Evolutionary conservation across 2,329 filamentous ascomycete genomes (phyloP).

Genomic region (Diaporthe caulivora): DNA sequence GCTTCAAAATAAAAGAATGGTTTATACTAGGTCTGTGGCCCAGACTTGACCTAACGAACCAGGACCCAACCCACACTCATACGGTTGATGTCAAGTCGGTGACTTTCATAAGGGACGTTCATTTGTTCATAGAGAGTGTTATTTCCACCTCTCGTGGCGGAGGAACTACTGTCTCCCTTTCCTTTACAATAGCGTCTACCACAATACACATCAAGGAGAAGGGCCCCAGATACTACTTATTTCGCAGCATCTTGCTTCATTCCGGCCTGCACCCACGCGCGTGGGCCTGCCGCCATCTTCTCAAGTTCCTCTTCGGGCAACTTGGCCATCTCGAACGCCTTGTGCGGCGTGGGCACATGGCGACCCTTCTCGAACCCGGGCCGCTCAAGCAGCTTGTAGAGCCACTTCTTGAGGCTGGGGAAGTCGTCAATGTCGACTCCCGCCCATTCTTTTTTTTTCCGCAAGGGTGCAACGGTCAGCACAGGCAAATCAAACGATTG

Average conservation of each 20-base stretch:
- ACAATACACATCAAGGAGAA: neutral
- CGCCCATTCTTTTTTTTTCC: conserved; percentile 68
- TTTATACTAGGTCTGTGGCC: neutral
- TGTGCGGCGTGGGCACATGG: conserved; percentile 74
- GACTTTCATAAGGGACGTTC: neutral
- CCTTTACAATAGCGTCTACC: neutral
- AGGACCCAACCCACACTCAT: neutral
- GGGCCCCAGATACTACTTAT: conserved; percentile 32
- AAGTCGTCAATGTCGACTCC: conserved; percentile 81
- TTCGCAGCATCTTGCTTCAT: conserved; percentile 72
- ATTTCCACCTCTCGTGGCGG: neutral
- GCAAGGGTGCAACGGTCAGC: conserved; percentile 1
- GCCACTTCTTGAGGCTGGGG: conserved; percentile 81
- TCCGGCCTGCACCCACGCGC: conserved; percentile 72
- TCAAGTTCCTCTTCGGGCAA: conserved; percentile 62
- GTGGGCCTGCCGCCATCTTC: conserved; percentile 59
- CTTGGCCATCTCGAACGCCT: conserved; percentile 59
- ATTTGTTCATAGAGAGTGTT: neutral
- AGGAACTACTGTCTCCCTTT: neutral
- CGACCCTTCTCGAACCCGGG: conserved; percentile 80
- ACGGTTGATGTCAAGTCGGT: neutral
- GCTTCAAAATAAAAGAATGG: neutral
- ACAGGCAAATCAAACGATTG: neutral
- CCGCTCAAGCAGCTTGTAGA: conserved; percentile 76
- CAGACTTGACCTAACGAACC: neutral